Base-by-base conservation (phyloP, 2,329 filamentous ascomycete species). In the Penicillium brasilianum region DNA sequence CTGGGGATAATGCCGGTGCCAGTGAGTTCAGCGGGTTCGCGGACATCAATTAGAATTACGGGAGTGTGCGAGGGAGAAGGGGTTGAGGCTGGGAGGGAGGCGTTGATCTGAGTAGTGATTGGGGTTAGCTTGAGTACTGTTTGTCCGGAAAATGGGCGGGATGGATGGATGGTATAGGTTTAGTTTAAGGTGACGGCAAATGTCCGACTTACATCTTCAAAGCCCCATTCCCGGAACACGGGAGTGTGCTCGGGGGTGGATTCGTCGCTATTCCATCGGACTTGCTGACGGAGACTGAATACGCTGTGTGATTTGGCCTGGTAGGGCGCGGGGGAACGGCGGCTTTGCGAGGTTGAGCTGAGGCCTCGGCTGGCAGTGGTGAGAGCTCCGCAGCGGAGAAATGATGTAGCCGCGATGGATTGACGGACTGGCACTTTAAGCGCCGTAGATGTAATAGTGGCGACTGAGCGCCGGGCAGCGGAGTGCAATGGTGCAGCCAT, bases 1-100 rank as follows among this genome's bases (percentile, higher is more conserved):
- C 85, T 85, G 0, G 95, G 95, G 72, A 99, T 97, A 6, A 79
- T 76, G 13, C 81, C 79, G 0, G 80, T 80, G 20, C 74, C 68
- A 55, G 65, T 64, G n/a, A 82, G 68, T 69, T 83, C 80, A 62
- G 72, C 67, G 57, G 81, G 80, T 73, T 83, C 80, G 64, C 81
- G 80, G 64, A 83, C 81, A 65, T 83, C 81, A 60, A 80, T 69
- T 39, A 79, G 71, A 64, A 79, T 78, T 30, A 74, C 66, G 20
- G 70, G 64, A 14, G 64, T 70, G 59, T 72, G 67, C 16, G 73
- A 66, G 22, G 70, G 66, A 7, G 72, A 63, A 41, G 66, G 56
- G 1, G 58, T 39, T 36, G 36, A 36, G 36, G 68, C 60, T 41
- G 76, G 74, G 57, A 78, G 72, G 54, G 71, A 57, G 50, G 75